Evolutionary conservation across 805 yeast species (phyloP).

Genomic region (Phaffomyces opuntiae): DNA sequence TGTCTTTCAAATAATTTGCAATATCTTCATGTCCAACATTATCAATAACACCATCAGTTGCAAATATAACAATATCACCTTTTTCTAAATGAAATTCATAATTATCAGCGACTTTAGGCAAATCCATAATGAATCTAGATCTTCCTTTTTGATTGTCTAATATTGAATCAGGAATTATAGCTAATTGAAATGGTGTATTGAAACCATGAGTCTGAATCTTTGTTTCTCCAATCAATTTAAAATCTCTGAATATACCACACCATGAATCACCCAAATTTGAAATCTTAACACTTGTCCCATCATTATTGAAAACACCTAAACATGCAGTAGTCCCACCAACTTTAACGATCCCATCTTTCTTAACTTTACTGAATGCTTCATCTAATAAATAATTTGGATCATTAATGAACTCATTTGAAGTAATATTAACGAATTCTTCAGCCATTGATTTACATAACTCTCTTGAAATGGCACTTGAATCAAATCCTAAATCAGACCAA

Average conservation of each 20-base stretch:
- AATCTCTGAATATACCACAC: conserved; percentile 76
- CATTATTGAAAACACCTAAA: conserved; percentile 59
- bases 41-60: conserved; percentile 93
- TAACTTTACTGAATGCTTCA: conserved; percentile 48
- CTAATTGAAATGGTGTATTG: conserved; percentile 88
- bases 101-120: conserved; percentile 62
- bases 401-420: conserved; percentile 3
- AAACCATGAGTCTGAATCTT: conserved; percentile 77
- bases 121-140: conserved; percentile 62
- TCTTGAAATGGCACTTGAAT: conserved; percentile 80
- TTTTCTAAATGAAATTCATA: conserved; percentile 57
- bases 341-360: conserved; percentile 50
- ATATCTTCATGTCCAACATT: conserved; percentile 71
- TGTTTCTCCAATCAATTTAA: conserved; percentile 56
- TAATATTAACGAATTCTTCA: conserved; percentile 15
- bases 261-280: conserved; percentile 94
- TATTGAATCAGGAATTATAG: conserved; percentile 68
- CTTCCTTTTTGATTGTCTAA: conserved; percentile 39
- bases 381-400: conserved; percentile 38
- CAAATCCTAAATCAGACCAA: conserved; percentile 89
- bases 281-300: conserved; percentile 43
- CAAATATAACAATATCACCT: conserved; percentile 74
- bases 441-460: conserved; percentile 61
- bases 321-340: conserved; percentile 96
- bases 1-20: conserved; percentile 57